phyloP scores from a whole-genome alignment of 306 rosid species.

The Cucurbita argyrosperma region DNA sequence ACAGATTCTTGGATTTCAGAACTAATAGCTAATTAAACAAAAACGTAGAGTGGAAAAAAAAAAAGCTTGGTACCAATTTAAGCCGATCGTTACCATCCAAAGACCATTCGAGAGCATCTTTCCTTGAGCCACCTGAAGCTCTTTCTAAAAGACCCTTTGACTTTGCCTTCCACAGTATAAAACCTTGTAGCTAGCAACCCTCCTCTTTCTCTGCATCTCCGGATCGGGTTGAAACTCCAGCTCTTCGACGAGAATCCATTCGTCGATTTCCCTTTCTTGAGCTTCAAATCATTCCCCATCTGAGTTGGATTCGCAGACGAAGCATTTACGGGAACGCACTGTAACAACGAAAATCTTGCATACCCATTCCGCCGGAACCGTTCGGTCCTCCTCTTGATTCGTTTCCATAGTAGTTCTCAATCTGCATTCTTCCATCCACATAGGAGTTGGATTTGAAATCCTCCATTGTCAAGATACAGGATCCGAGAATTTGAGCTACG shows the following conservation, averaged over 20 bases:
- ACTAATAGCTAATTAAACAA: not conserved
- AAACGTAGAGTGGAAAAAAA: not conserved
- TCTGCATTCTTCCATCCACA: slow-evolving; percentile 53
- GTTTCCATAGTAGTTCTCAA: slow-evolving; percentile 24
- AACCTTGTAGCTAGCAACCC: slow-evolving; percentile 92
- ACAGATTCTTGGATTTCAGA: not conserved
- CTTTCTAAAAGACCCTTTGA: slow-evolving; percentile 68
- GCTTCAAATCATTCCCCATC: slow-evolving; percentile 27
- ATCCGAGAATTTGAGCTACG: not conserved
- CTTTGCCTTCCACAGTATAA: slow-evolving; percentile 75
- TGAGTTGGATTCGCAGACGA: slow-evolving; percentile 45
- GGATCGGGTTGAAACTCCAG: slow-evolving; percentile 81
- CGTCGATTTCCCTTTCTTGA: slow-evolving; percentile 71
- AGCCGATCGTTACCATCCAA: slow-evolving; percentile 41
- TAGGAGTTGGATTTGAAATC: slow-evolving; percentile 61
- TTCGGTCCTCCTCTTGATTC: slow-evolving; percentile 16
- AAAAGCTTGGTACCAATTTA: not conserved
- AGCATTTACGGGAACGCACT: slow-evolving; percentile 81
- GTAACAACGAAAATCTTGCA: slow-evolving; percentile 73
- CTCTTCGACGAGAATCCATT: slow-evolving; percentile 42
- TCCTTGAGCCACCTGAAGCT: slow-evolving; percentile 84
- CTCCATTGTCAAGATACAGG: slow-evolving; percentile 9
- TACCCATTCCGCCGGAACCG: slow-evolving; percentile 14
- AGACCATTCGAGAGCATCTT: slow-evolving; percentile 51
- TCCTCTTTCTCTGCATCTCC: slow-evolving; percentile 80